Percentiles rank a stretch among this genome's conserved stretches.
phyloP scores from a whole-genome alignment of 352 stramenopile species.

The Phytopythium cucurbitacearum region DNA sequence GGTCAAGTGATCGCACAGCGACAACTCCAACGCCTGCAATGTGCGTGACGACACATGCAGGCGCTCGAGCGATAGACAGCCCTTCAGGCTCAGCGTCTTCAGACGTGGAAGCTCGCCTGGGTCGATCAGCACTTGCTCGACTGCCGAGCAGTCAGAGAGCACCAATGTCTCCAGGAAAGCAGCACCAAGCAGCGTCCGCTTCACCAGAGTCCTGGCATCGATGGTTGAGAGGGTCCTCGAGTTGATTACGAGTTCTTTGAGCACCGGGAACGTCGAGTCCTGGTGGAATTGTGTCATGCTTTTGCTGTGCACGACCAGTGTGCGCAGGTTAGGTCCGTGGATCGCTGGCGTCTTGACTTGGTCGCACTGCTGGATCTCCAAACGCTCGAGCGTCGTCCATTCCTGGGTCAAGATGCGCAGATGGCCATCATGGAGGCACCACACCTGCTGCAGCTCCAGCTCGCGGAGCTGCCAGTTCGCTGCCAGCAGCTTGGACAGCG shows the following conservation, averaged over 20 bases:
- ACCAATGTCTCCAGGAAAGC: constrained; percentile 23
- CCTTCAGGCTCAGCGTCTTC: constrained; percentile 26
- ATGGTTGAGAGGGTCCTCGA: constrained; percentile 45
- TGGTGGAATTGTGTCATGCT: constrained; percentile 33
- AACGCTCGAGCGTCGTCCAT: constrained; percentile 29
- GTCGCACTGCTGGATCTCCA: constrained; percentile 53
- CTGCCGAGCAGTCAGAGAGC: constrained; percentile 40
- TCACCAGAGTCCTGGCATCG: constrained; percentile 37
- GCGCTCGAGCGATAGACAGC: constrained; percentile 45
- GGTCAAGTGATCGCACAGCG: constrained; percentile 38
- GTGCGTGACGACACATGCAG: constrained; percentile 48
- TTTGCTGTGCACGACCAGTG: constrained; percentile 40
- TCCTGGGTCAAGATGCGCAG: constrained; percentile 33
- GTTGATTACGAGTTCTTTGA: constrained; percentile 40
- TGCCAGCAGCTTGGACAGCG: constrained; percentile 23
- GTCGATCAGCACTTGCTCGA: constrained; percentile 60
- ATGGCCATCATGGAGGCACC: constrained; percentile 38
- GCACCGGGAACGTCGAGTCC: constrained; percentile 35
- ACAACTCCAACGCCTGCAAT: constrained; percentile 38
- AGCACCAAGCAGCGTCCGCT: constrained; percentile 22
- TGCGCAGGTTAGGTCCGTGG: constrained; percentile 21
- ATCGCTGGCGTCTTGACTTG: constrained; percentile 49
- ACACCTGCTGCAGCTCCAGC: constrained; percentile 42
- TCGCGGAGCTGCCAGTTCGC: constrained; percentile 28
- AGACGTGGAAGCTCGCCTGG: constrained; percentile 46